These are phyloP conservation scores for Raddia guianensis DNA, from an alignment of 176 grass and related monocot species.

Conservation along the genomic window DNA sequence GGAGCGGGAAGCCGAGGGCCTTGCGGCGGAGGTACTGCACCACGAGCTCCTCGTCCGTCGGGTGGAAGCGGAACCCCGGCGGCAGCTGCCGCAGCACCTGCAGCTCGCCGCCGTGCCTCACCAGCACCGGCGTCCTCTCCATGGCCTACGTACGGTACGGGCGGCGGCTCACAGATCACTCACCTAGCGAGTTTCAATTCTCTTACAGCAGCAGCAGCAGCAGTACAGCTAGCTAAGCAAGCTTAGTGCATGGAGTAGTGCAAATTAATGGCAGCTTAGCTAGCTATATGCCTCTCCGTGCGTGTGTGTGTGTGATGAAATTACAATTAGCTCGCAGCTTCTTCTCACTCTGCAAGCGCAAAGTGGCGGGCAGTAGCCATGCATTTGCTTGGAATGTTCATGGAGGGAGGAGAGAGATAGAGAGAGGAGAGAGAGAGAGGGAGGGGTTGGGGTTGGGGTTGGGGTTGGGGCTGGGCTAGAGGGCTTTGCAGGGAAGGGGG, in stretches of 20 bases:
- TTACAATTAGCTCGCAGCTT: constrained; percentile 7
- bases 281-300: background rate
- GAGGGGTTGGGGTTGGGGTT: background rate
- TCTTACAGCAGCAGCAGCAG: background rate
- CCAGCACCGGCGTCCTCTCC: constrained; percentile 56
- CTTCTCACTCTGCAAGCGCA: constrained; percentile 35
- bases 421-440: background rate
- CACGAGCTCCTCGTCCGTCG: constrained; percentile 89
- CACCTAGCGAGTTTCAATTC: background rate
- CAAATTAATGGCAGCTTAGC: constrained; percentile 14
- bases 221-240: background rate
- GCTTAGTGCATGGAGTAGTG: background rate
- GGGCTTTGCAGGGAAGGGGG: constrained; percentile 12
- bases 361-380: constrained; percentile 15
- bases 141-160: background rate
- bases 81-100: constrained; percentile 57
- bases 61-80: constrained; percentile 84
- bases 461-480: background rate
- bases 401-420: constrained; percentile 7
- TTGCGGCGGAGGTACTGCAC: constrained; percentile 89
- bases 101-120: constrained; percentile 43
- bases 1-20: constrained; percentile 60
- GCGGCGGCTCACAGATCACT: no score
- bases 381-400: constrained; percentile 52
- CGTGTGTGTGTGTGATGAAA: background rate